Percentiles rank a stretch among this genome's conserved stretches.
phyloP scores from a whole-genome alignment of 2,329 filamentous ascomycete genomes.

The Salinomyces thailandicus region DNA sequence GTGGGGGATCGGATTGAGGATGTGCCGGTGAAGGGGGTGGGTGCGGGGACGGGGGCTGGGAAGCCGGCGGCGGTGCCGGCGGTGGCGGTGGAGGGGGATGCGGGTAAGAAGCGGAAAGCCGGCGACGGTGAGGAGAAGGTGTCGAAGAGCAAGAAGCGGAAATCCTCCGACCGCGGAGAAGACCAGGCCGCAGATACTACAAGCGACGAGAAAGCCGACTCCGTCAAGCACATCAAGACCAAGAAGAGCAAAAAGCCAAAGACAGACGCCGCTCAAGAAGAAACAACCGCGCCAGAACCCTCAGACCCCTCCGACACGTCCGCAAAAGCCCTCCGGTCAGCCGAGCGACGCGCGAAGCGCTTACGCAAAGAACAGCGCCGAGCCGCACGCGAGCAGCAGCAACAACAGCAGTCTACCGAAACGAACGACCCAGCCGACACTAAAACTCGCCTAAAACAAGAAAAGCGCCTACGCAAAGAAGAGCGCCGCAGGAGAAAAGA shows the following conservation, averaged over 20 bases:
- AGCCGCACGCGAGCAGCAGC: constrained; percentile 1
- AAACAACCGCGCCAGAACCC: constrained; percentile 6
- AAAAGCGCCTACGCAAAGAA: constrained; percentile 37
- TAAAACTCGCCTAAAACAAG: constrained; percentile 31
- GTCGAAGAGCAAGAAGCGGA: constrained; percentile 25
- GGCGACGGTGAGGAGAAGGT: constrained; percentile 5
- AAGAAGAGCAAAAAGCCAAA: constrained; percentile 22
- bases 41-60: constrained; percentile 17
- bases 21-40: constrained; percentile 6
- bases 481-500: constrained; percentile 40
- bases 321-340: background rate
- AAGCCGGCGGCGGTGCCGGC: constrained; percentile 36
- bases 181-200: background rate
- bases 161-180: background rate
- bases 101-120: constrained; percentile 33
- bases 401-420: background rate
- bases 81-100: constrained; percentile 31
- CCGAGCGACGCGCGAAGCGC: constrained; percentile 7
- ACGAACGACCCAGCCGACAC: constrained; percentile 8
- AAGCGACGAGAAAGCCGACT: background rate
- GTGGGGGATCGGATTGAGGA: constrained; percentile 47
- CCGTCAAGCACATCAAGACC: background rate
- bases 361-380: constrained; percentile 5
- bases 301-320: background rate
- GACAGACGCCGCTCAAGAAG: constrained; percentile 21